Evolutionary conservation across 1,284 basidiomycete species (phyloP).

Genomic region (Cryptococcus sp.): DNA sequence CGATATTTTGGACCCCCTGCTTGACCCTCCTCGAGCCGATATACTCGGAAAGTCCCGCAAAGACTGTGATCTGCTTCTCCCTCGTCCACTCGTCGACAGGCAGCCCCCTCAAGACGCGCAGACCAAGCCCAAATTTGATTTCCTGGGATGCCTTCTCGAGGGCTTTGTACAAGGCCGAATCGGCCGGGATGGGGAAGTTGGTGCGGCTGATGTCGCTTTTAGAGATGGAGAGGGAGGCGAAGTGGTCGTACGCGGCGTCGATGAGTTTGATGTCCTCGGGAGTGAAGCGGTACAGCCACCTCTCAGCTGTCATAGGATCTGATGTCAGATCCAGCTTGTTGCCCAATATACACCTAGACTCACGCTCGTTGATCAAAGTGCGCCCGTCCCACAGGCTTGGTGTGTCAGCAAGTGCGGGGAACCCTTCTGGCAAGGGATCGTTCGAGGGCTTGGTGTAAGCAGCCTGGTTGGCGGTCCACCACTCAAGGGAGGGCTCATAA

Average conservation of each 20-base stretch:
- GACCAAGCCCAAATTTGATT: conserved; percentile 24
- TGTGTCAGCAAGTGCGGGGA: conserved; percentile 16
- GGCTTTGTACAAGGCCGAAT: conserved; percentile 13
- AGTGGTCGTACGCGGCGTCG: conserved; percentile 23
- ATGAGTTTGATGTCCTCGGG: conserved; percentile 18
- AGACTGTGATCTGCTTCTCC: conserved; percentile 23
- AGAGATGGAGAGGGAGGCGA: conserved; percentile 16
- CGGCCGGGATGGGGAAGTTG: conserved; percentile 24
- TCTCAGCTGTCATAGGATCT: conserved; percentile 14
- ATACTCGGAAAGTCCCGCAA: conserved; percentile 27
- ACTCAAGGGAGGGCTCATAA: conserved; percentile 23
- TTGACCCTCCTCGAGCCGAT: conserved; percentile 15
- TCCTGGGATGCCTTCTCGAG: conserved; percentile 14
- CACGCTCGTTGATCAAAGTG: conserved; percentile 25
- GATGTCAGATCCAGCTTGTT: background rate
- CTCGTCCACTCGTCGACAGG: conserved; percentile 25
- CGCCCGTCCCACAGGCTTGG: conserved; percentile 28
- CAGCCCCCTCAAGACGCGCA: conserved; percentile 26
- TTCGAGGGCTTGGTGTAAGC: conserved; percentile 17
- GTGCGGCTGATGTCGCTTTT: conserved; percentile 17
- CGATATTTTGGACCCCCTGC: conserved; percentile 19
- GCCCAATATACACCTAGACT: conserved; percentile 1
- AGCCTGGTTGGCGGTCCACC: conserved; percentile 24
- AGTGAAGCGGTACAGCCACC: conserved; percentile 27
- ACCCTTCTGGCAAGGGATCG: conserved; percentile 23